Evolutionary conservation across 2,329 filamentous ascomycete genomes (phyloP).

Genomic region (Hortaea sp.): DNA sequence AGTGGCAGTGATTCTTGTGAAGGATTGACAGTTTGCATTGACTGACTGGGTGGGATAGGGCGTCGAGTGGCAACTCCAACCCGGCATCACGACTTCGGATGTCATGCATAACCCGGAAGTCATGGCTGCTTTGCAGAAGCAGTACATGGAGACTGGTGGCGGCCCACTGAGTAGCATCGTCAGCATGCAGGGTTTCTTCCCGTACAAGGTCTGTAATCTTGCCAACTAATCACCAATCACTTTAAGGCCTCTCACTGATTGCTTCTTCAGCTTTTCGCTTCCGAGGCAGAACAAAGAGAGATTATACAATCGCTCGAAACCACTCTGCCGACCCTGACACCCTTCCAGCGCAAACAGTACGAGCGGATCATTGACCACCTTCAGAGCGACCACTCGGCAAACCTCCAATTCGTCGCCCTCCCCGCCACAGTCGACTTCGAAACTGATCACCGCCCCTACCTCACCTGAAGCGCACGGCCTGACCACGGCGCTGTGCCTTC

Average conservation of each 20-base stretch:
- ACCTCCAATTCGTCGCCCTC: conserved; percentile 28
- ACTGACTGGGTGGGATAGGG: not conserved
- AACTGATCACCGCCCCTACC: conserved; percentile 14
- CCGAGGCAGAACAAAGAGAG: conserved; percentile 22
- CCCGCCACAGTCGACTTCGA: conserved; percentile 18
- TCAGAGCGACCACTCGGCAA: conserved; percentile 26
- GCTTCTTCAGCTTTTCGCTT: conserved; percentile 16
- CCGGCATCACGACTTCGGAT: conserved; percentile 19
- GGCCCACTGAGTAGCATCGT: conserved; percentile 24
- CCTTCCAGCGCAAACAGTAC: conserved; percentile 27
- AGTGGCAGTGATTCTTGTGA: not conserved
- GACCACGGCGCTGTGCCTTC: conserved; percentile 18
- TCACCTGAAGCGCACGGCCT: conserved; percentile 14
- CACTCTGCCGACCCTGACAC: conserved; percentile 15
- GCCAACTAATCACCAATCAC: not conserved
- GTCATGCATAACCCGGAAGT: conserved; percentile 22
- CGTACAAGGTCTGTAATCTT: conserved; percentile 17
- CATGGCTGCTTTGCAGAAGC: conserved; percentile 25
- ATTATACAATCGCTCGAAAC: conserved; percentile 23
- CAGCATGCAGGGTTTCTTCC: conserved; percentile 29
- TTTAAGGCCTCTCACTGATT: conserved; percentile 1
- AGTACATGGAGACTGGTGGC: conserved; percentile 20
- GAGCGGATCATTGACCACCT: conserved; percentile 26
- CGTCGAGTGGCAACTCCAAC: conserved; percentile 17
- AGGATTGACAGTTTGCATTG: not conserved